Conservation (phyloP, 2,329 filamentous ascomycete genomes). For the Fusarium albidum region DNA sequence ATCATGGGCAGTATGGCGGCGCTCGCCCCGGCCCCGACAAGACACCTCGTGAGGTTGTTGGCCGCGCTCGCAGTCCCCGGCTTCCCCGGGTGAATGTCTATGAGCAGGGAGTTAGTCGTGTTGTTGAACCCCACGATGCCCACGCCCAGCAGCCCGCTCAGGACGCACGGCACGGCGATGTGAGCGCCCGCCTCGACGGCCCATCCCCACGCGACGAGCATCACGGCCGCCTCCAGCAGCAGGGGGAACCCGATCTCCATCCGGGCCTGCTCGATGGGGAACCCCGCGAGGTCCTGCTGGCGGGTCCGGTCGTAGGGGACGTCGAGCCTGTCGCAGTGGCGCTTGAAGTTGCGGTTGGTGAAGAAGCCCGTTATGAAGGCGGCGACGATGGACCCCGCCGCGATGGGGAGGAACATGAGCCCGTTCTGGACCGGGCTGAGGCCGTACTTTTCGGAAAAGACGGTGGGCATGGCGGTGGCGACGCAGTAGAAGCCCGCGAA, state of each 20-base stretch:
- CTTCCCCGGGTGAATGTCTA: conserved; percentile 63
- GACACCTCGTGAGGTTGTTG: conserved; percentile 64
- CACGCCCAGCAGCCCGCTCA: conserved; percentile 57
- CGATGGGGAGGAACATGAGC: conserved; percentile 61
- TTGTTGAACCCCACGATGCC: conserved; percentile 64
- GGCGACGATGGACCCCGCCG: conserved; percentile 57
- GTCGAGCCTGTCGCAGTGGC: conserved; percentile 63
- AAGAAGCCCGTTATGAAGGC: conserved; percentile 59
- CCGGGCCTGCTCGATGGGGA: conserved; percentile 61
- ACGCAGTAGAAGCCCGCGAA: conserved; percentile 61
- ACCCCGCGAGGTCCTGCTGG: conserved; percentile 56
- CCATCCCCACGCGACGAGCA: conserved; percentile 62
- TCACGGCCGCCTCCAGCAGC: conserved; percentile 56
- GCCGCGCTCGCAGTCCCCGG: conserved; percentile 64
- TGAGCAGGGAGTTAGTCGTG: conserved; percentile 58
- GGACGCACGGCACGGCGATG: conserved; percentile 56
- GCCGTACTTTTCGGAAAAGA: conserved; percentile 62
- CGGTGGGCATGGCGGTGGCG: conserved; percentile 53
- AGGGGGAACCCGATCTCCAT: conserved; percentile 60
- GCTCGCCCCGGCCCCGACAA: conserved; percentile 61
- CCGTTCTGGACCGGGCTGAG: conserved; percentile 64
- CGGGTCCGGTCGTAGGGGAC: conserved; percentile 62
- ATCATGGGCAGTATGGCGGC: conserved; percentile 63
- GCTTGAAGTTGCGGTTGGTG: conserved; percentile 73
- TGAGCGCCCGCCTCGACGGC: conserved; percentile 51